Base-by-base conservation (phyloP, 805 yeast genomes). In the Metschnikowia cubensis region DNA sequence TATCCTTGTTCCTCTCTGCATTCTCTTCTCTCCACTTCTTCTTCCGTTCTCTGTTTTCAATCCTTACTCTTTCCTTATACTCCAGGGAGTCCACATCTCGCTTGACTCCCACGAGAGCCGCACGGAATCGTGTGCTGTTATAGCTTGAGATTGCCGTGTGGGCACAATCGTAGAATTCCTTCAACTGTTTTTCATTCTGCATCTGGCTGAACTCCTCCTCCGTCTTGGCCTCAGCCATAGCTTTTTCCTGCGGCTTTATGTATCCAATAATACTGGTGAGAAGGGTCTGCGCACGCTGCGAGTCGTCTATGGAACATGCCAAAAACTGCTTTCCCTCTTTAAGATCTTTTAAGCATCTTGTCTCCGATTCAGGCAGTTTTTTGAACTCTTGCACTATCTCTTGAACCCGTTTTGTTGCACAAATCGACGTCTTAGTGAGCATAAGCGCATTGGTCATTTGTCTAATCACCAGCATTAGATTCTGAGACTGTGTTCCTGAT, bases 1-100 rank as follows among this genome's bases (percentile, higher is more conserved):
- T 85, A 64, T 90, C 96, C 69, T 88, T 85, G 66, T 91, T 91
- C 56, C 94, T 76, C 52, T 85, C 85, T 7, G 80, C 78, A 62
- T 92, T 89, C 25, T 81, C 83, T 55, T 83, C 91, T 60, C 96
- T 75, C 96, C 96, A 89, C 56, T 80, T 79, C 68, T 86, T 84
- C 69, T 89, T 89, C 18, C 96, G 72, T 48, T 83, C 87, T 43
- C 96, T 72, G 60, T 89, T 89, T 43, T 83, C 91, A 22, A 77
- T 58, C 44, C 90, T 69, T 10, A 83, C 71, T 53, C 81, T 76
- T 59, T 84, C 89, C 53, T 77, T 77, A 42, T 72, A 70, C 51
- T 76, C 80, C 8, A 65, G 58, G 2, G 66, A 57, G 29, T 68
- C 70, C 8, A 61, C 51, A 6, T 60, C 64, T 0, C 66, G 65